Evolutionary conservation across 2,329 filamentous ascomycete species (phyloP).

Genomic region (Penicillium janthinellum): DNA sequence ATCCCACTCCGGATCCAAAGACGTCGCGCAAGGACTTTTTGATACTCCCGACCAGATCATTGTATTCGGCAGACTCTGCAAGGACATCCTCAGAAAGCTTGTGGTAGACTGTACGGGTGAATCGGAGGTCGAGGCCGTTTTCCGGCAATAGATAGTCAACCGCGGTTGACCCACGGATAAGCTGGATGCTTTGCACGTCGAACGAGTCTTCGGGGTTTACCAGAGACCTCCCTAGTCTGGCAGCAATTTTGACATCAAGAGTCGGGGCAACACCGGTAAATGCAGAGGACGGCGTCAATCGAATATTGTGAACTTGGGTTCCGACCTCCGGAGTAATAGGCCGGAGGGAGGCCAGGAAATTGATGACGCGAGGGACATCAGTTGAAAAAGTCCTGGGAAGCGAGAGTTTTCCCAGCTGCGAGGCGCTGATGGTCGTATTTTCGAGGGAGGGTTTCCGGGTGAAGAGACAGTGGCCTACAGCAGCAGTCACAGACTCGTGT

Average conservation of each 20-base stretch:
- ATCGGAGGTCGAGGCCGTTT: slow-evolving; percentile 41
- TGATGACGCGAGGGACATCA: slow-evolving; percentile 36
- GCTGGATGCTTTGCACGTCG: slow-evolving; percentile 33
- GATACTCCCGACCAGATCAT: slow-evolving; percentile 26
- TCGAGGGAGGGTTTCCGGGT: slow-evolving; percentile 26
- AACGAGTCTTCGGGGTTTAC: slow-evolving; percentile 14
- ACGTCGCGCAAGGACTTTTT: slow-evolving; percentile 23
- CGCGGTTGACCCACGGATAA: slow-evolving; percentile 32
- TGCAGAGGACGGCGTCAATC: slow-evolving; percentile 35
- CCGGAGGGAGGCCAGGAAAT: slow-evolving; percentile 35
- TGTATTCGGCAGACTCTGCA: slow-evolving; percentile 5
- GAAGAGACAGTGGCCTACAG: slow-evolving; percentile 45
- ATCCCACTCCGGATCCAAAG: slow-evolving; percentile 17
- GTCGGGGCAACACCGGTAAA: slow-evolving; percentile 30
- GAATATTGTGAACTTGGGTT: slow-evolving; percentile 31
- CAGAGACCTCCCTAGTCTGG: slow-evolving; percentile 5
- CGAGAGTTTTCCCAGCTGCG: slow-evolving; percentile 34
- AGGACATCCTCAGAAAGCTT: slow-evolving; percentile 27
- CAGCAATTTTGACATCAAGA: slow-evolving; percentile 37
- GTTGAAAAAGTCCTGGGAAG: slow-evolving; percentile 36
- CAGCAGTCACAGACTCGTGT: slow-evolving; percentile 40
- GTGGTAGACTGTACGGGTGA: slow-evolving; percentile 36
- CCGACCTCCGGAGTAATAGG: slow-evolving; percentile 18
- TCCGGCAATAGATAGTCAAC: slow-evolving; percentile 46
- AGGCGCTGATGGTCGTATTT: slow-evolving; percentile 28